Percentiles rank a stretch among this genome's conserved stretches.
These are phyloP conservation scores for Aspergillus oerlinghausenensis DNA, from an alignment of 2,329 filamentous ascomycete species.

Conservation along the genomic window DNA sequence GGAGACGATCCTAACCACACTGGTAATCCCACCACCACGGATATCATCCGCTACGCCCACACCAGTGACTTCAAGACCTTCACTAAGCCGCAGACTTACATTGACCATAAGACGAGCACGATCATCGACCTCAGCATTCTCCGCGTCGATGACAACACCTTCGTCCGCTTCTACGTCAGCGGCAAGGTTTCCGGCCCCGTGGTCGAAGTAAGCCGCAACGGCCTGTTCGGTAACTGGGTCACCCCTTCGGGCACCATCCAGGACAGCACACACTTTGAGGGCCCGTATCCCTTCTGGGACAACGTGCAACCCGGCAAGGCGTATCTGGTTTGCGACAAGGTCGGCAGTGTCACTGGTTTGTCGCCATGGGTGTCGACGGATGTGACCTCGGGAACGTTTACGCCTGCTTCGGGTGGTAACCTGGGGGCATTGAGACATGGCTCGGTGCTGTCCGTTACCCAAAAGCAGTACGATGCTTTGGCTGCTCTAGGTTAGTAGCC, in stretches of 20 bases:
- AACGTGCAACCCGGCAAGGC: conserved; percentile 6
- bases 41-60: conserved; percentile 11
- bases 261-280: conserved; percentile 9
- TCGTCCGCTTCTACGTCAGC: conserved; percentile 10
- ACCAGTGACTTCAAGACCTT: conserved; percentile 14
- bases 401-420: conserved; percentile 1
- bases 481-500: conserved; percentile 29
- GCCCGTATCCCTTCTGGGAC: conserved; percentile 13
- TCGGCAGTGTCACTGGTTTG: conserved; percentile 7
- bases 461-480: conserved; percentile 13
- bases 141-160: conserved; percentile 1
- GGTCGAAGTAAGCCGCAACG: conserved; percentile 8
- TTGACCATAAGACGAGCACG: conserved; percentile 1
- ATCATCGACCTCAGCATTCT: conserved; percentile 11
- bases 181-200: conserved; percentile 2
- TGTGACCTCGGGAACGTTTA: conserved; percentile 2
- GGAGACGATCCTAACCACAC: conserved; percentile 6
- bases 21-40: conserved; percentile 2
- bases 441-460: conserved; percentile 8
- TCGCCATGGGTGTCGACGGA: conserved; percentile 8
- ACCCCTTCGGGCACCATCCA: conserved; percentile 1
- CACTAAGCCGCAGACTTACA: conserved; percentile 7
- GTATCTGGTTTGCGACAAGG: conserved; percentile 8
- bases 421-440: conserved; percentile 10
- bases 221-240: conserved; percentile 11